A percentile compares a stretch with the other conserved stretches of the same genome.
Evolutionary conservation across 1,139 yeast genomes (phyloP).

Genomic region (Yamadazyma dushanensis): DNA sequence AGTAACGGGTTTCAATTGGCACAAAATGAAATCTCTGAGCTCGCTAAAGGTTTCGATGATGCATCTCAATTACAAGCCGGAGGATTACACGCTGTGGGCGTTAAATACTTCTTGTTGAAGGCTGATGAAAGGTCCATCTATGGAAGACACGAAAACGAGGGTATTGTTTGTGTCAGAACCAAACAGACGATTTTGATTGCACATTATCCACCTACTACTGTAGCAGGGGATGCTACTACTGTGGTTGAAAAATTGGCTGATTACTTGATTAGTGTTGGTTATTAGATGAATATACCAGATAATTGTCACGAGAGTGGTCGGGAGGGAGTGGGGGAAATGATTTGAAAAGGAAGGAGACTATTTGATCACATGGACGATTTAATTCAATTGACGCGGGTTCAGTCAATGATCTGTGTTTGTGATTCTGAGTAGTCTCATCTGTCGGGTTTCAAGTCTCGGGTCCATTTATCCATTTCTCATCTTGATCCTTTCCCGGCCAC

Average conservation of each 20-base stretch:
- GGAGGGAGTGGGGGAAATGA: no score
- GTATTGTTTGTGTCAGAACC: constrained; percentile 88
- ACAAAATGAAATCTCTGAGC: constrained; percentile 67
- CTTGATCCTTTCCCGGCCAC: no score
- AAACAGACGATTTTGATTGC: constrained; percentile 89
- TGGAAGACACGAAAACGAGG: constrained; percentile 87
- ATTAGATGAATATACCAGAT: constrained; percentile 35
- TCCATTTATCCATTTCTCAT: no score
- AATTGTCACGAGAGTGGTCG: not conserved
- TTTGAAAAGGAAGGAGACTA: no score
- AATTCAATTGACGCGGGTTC: no score
- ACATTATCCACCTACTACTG: constrained; percentile 90
- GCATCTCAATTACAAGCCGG: constrained; percentile 76
- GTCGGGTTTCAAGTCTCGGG: not conserved
- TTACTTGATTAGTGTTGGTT: constrained; percentile 84
- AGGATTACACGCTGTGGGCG: constrained; percentile 83
- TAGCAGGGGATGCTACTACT: constrained; percentile 93
- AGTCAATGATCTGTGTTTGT: not conserved
- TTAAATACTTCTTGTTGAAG: constrained; percentile 82
- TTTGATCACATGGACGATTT: no score
- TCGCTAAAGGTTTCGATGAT: constrained; percentile 80
- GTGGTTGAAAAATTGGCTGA: constrained; percentile 95
- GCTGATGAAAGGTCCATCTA: constrained; percentile 94
- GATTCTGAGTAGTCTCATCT: not conserved
- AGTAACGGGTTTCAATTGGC: constrained; percentile 69